Evolutionary conservation across 805 yeast species (phyloP).

Genomic region (Zygosaccharomyces pseudorouxii): DNA sequence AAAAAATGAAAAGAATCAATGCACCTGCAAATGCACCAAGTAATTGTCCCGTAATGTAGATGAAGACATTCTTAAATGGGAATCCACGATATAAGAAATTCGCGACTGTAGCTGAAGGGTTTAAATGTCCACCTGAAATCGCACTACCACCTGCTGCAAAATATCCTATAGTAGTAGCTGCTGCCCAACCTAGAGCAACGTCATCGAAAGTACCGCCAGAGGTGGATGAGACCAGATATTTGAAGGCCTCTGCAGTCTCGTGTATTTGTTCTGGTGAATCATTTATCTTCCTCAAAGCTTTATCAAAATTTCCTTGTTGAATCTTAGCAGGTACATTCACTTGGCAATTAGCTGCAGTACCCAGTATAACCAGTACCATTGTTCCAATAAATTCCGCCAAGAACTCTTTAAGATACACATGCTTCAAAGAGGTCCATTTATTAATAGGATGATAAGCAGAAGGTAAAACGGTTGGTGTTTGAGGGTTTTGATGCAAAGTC

Average conservation of each 20-base stretch:
- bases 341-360: slow-evolving; percentile 49
- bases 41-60: slow-evolving; percentile 44
- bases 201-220: slow-evolving; percentile 41
- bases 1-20: slow-evolving; percentile 42
- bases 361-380: slow-evolving; percentile 42
- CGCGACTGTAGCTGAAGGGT: slow-evolving; percentile 49
- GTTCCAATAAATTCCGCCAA: slow-evolving; percentile 52
- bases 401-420: slow-evolving; percentile 40
- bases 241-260: slow-evolving; percentile 14
- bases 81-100: slow-evolving; percentile 48
- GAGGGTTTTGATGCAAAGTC: slow-evolving; percentile 37
- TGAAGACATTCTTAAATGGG: slow-evolving; percentile 45
- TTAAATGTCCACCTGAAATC: slow-evolving; percentile 54
- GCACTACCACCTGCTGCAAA: slow-evolving; percentile 47
- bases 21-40: slow-evolving; percentile 49
- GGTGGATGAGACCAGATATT: slow-evolving; percentile 21
- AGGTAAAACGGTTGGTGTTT: slow-evolving; percentile 37
- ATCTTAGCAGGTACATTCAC: slow-evolving; percentile 33
- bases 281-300: slow-evolving; percentile 8
- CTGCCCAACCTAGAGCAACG: slow-evolving; percentile 49
- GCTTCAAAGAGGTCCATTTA: slow-evolving; percentile 36
- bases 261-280: slow-evolving; percentile 6
- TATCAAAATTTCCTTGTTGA: slow-evolving; percentile 18
- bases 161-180: slow-evolving; percentile 50
- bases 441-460: slow-evolving; percentile 37